A percentile compares a stretch with the other conserved stretches of the same genome.
Evolutionary conservation across 192 early-diverging fungal genomes (phyloP).

Genomic region (Tieghemiomyces parasiticus): DNA sequence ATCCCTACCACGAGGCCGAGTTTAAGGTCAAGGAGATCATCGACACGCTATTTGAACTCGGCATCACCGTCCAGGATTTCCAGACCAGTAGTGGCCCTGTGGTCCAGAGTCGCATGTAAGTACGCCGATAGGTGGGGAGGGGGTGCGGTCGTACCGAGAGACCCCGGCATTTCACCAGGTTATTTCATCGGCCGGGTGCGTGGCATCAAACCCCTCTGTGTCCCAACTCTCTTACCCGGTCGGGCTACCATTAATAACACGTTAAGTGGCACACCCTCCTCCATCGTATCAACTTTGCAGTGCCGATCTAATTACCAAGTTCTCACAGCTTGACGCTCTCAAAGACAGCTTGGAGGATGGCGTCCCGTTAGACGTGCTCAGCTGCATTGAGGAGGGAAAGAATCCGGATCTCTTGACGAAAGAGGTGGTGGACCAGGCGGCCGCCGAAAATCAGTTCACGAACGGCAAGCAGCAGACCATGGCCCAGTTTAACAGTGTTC

Average conservation of each 20-base stretch:
- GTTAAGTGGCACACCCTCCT: too few relatives aligned
- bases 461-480: background rate
- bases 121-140: too few relatives aligned
- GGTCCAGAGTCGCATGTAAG: constrained; percentile 2
- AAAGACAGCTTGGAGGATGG: background rate
- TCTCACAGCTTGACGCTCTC: background rate
- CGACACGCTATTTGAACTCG: constrained; percentile 2
- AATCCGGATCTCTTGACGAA: background rate
- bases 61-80: constrained; percentile 4
- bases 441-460: constrained; percentile 4
- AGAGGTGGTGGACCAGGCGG: constrained; percentile 3
- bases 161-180: too few relatives aligned
- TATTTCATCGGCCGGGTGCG: too few relatives aligned
- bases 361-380: background rate
- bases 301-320: background rate
- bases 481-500: background rate
- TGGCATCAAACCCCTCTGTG: too few relatives aligned
- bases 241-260: too few relatives aligned
- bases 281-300: too few relatives aligned
- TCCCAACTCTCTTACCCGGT: too few relatives aligned
- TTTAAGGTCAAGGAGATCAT: constrained; percentile 8
- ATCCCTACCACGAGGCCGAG: constrained; percentile 13
- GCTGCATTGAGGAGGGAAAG: constrained; percentile 8
- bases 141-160: too few relatives aligned
- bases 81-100: background rate